A percentile compares a stretch with the other conserved stretches of the same genome.
phyloP scores from a whole-genome alignment of 495 filamentous ascomycete genomes.

The Annulohypoxylon stygium region DNA sequence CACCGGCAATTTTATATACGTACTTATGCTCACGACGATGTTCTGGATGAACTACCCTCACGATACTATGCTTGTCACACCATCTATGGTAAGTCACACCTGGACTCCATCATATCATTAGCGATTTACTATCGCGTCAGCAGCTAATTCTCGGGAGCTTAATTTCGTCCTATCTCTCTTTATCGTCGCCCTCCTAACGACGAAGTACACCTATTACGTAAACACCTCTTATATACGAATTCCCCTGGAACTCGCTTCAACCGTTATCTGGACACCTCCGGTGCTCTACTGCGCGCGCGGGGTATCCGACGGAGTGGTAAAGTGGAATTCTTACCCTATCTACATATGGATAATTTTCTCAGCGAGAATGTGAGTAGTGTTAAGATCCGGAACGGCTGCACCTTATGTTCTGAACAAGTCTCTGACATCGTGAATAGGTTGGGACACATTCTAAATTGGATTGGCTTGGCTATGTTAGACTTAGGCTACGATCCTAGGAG shows the following conservation, averaged over 20 bases:
- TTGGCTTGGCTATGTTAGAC: neutral
- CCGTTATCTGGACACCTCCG: neutral
- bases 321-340: neutral
- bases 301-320: neutral
- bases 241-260: conserved; percentile 1
- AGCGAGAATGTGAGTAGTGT: neutral
- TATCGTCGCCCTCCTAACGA: neutral
- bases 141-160: conserved; percentile 5
- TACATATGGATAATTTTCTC: neutral
- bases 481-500: conserved; percentile 10
- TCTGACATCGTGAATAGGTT: neutral
- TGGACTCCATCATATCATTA: neutral
- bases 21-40: neutral
- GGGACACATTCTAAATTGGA: neutral
- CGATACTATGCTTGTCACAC: neutral
- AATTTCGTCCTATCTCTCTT: conserved; percentile 1
- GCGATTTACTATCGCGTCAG: neutral
- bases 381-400: neutral
- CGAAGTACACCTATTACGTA: neutral
- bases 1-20: neutral
- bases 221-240: neutral
- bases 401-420: neutral
- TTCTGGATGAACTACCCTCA: neutral
- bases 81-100: conserved; percentile 6
- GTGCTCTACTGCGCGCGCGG: neutral